phyloP scores from a whole-genome alignment of 768 basidiomycete species.

The Amanita muscaria region DNA sequence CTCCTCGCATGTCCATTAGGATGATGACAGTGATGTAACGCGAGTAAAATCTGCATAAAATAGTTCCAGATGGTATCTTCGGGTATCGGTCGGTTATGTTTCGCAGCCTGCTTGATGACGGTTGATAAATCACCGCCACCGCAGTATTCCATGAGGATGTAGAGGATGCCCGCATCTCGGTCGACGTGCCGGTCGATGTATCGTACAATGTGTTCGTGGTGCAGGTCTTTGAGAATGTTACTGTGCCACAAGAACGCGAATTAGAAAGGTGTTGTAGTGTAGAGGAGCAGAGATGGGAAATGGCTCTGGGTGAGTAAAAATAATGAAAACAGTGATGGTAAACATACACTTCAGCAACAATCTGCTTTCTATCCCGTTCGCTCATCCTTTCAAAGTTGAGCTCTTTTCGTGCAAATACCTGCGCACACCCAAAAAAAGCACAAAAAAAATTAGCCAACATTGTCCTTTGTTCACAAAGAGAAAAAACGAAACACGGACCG shows the following conservation, averaged over 20 bases:
- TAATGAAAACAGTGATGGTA: neutral
- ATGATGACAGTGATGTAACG: slow-evolving; percentile 89
- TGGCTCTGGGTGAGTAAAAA: neutral
- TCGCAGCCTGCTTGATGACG: slow-evolving; percentile 73
- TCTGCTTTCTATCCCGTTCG: slow-evolving; percentile 92
- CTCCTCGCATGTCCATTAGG: slow-evolving; percentile 51
- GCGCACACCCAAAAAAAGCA: neutral
- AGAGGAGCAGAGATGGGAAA: too few relatives aligned
- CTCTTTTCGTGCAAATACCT: slow-evolving; percentile 89
- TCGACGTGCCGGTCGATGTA: slow-evolving; percentile 92
- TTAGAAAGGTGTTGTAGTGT: too few relatives aligned
- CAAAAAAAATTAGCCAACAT: slow-evolving; percentile 1
- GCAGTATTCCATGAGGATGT: slow-evolving; percentile 99
- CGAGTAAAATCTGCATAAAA: slow-evolving; percentile 86
- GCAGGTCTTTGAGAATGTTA: slow-evolving; percentile 92
- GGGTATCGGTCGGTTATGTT: slow-evolving; percentile 62
- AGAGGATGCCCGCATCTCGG: slow-evolving; percentile 80
- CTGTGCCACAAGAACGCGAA: too few relatives aligned
- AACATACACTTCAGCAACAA: slow-evolving; percentile 94
- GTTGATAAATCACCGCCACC: slow-evolving; percentile 90
- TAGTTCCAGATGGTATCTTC: slow-evolving; percentile 96
- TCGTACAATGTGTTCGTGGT: slow-evolving; percentile 94
- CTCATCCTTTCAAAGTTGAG: slow-evolving; percentile 97
- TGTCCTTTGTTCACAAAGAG: too few relatives aligned
- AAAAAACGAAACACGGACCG: slow-evolving; percentile 40